Conservation (phyloP, 2,329 filamentous ascomycete species). For the Diaporthe capsici region DNA sequence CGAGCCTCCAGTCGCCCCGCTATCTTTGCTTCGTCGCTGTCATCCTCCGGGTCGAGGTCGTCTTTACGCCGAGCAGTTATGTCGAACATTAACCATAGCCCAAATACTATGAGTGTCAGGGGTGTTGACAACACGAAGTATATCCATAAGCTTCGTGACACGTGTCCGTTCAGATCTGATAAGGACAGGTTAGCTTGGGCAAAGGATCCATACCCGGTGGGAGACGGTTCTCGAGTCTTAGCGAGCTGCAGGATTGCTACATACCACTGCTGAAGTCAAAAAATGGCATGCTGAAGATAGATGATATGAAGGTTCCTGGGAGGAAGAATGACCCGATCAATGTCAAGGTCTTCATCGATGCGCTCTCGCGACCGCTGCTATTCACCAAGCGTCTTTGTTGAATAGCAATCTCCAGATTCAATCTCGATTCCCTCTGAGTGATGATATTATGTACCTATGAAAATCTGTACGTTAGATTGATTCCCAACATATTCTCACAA, state of each 20-base stretch:
- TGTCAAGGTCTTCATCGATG: constrained; percentile 46
- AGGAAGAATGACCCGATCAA: constrained; percentile 4
- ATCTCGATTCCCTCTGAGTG: constrained; percentile 52
- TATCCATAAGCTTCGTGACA: constrained; percentile 28
- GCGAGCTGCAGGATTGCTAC: neutral
- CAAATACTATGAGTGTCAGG: neutral
- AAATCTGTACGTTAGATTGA: too few species aligned
- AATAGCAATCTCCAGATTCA: constrained; percentile 50
- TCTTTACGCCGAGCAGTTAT: neutral
- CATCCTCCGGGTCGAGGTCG: neutral
- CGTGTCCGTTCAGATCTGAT: constrained; percentile 16
- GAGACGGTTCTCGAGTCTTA: neutral
- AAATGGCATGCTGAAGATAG: constrained; percentile 30
- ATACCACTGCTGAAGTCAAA: constrained; percentile 17
- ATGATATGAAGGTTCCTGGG: neutral
- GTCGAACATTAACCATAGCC: constrained; percentile 12
- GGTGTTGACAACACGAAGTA: constrained; percentile 21
- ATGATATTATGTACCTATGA: constrained; percentile 52
- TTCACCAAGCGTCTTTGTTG: constrained; percentile 45
- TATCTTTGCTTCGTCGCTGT: neutral
- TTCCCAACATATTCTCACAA: neutral
- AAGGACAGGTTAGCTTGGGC: fast-evolving
- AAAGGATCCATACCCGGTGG: neutral
- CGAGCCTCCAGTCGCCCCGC: neutral
- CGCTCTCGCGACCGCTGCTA: constrained; percentile 44